phyloP scores from a whole-genome alignment of 2,329 filamentous ascomycete species.

The Alternaria conjuncta region DNA sequence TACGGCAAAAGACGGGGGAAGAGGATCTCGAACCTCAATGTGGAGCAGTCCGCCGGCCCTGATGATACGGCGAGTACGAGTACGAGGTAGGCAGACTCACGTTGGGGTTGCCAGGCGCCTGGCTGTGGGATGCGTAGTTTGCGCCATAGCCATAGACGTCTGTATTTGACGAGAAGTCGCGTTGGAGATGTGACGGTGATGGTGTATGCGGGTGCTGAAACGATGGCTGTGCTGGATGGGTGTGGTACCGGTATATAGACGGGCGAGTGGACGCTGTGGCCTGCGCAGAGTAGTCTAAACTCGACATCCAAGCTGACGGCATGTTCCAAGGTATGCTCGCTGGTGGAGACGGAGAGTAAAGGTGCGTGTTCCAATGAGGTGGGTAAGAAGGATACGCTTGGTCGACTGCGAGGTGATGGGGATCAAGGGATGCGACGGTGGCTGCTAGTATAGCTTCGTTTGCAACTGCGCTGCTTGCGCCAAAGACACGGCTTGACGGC shows the following conservation, averaged over 20 bases:
- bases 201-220: conserved; percentile 22
- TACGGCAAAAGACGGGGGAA: conserved; percentile 4
- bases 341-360: conserved; percentile 23
- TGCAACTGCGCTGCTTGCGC: conserved; percentile 14
- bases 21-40: conserved; percentile 14
- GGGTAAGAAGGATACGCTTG: conserved; percentile 23
- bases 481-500: conserved; percentile 17
- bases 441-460: conserved; percentile 14
- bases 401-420: conserved; percentile 11
- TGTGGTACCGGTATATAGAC: conserved; percentile 20
- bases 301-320: conserved; percentile 24
- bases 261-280: conserved; percentile 10
- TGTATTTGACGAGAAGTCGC: conserved; percentile 10
- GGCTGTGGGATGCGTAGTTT: conserved; percentile 12
- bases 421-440: conserved; percentile 18
- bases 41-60: conserved; percentile 8
- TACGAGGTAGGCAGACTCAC: conserved; percentile 25
- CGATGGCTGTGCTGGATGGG: conserved; percentile 11
- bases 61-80: conserved; percentile 12
- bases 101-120: conserved; percentile 15
- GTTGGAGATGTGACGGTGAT: conserved; percentile 18
- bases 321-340: conserved; percentile 27
- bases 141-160: conserved; percentile 21
- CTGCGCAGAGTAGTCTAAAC: conserved; percentile 14
- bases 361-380: conserved; percentile 18